phyloP scores from a whole-genome alignment of 306 rosid species.

The Potentilla sterilis region DNA sequence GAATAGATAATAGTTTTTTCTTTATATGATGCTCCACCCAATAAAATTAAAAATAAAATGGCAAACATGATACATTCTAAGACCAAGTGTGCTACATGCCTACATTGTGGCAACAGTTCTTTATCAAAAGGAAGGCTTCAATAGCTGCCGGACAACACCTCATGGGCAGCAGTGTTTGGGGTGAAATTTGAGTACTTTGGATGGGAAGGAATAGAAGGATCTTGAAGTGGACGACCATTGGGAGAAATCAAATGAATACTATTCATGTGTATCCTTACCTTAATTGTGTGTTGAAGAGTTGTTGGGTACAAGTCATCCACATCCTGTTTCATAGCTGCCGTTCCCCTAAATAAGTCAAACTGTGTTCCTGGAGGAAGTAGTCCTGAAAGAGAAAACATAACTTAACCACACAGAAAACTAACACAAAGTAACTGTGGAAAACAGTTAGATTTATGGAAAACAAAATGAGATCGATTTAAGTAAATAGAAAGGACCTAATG shows the following conservation, averaged over 20 bases:
- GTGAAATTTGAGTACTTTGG: not conserved
- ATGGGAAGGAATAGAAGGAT: not conserved
- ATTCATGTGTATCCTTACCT: constrained; percentile 43
- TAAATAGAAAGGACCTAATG: not conserved
- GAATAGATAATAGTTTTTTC: not conserved
- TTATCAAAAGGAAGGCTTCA: not conserved
- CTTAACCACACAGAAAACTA: not conserved
- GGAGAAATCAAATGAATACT: not conserved
- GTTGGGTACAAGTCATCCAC: constrained; percentile 97
- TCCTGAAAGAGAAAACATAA: constrained; percentile 55
- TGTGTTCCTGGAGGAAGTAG: constrained; percentile 99
- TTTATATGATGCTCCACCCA: not conserved
- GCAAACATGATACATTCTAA: not conserved
- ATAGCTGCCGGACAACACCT: not conserved
- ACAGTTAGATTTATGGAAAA: not conserved
- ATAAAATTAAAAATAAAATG: no score
- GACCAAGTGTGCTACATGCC: not conserved
- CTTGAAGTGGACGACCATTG: not conserved
- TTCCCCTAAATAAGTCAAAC: constrained; percentile 96
- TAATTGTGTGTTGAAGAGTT: constrained; percentile 83
- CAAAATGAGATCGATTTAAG: not conserved
- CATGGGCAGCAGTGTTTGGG: not conserved
- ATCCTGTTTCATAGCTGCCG: constrained; percentile 99
- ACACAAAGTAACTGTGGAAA: not conserved
- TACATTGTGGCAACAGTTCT: not conserved